These are phyloP conservation scores for Exutisphaerella laricina DNA, from an alignment of 2,329 filamentous ascomycete species.

Conservation along the genomic window DNA sequence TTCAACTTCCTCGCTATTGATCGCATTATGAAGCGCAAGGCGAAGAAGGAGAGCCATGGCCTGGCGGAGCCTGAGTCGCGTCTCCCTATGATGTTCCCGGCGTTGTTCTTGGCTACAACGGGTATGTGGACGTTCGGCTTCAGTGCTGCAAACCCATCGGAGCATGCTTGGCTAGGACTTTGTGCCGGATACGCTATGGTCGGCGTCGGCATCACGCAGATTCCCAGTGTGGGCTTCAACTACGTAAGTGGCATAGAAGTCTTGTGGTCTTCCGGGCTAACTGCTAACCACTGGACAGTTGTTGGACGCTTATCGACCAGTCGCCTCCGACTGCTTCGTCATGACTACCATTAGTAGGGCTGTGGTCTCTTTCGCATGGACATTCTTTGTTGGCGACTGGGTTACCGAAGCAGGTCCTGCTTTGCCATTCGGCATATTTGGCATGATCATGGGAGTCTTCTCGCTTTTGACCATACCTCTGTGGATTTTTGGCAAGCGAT, in stretches of 20 bases:
- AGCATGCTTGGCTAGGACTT: constrained; percentile 37
- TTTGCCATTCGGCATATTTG: constrained; percentile 50
- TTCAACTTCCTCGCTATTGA: constrained; percentile 38
- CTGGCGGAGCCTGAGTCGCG: constrained; percentile 38
- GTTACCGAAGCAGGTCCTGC: constrained; percentile 40
- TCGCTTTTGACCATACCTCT: constrained; percentile 35
- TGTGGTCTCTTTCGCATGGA: constrained; percentile 51
- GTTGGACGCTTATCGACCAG: constrained; percentile 46
- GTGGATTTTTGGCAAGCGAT: constrained; percentile 37
- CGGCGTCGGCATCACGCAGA: constrained; percentile 39
- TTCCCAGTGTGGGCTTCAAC: constrained; percentile 41
- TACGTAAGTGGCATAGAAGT: too few relatives aligned
- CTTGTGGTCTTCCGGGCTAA: too few relatives aligned
- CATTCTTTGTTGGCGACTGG: constrained; percentile 50
- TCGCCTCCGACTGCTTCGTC: constrained; percentile 51
- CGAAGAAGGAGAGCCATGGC: constrained; percentile 34
- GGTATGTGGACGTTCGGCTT: constrained; percentile 39
- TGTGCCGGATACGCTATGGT: constrained; percentile 38
- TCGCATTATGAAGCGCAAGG: constrained; percentile 34
- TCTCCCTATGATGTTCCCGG: constrained; percentile 36
- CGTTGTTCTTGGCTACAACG: constrained; percentile 35
- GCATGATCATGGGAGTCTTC: constrained; percentile 49
- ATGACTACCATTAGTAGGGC: constrained; percentile 47
- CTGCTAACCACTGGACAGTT: too few relatives aligned
- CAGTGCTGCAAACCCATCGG: constrained; percentile 34